A percentile compares a stretch with the other conserved stretches of the same genome.
phyloP scores from a whole-genome alignment of 805 yeast genomes.

The Saturnispora dispora region DNA sequence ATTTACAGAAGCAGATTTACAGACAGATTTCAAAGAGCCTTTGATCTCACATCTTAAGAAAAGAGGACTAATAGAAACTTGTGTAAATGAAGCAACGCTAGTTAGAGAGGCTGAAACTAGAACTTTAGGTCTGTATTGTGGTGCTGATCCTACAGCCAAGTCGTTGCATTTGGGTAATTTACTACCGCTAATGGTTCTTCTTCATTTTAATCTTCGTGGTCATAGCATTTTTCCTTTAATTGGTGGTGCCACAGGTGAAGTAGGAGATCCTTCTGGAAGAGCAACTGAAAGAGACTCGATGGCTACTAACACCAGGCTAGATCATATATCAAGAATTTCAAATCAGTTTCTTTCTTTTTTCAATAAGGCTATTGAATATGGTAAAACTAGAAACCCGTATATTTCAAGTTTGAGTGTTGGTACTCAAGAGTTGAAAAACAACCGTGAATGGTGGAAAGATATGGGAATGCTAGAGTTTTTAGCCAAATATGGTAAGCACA shows the following conservation, averaged over 20 bases:
- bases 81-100: conserved; percentile 29
- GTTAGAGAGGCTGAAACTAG: conserved; percentile 18
- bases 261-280: conserved; percentile 96
- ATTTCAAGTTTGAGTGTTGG: conserved; percentile 13
- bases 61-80: conserved; percentile 39
- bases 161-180: conserved; percentile 89
- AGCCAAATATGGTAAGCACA: conserved; percentile 63
- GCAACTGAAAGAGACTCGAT: conserved; percentile 60
- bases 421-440: conserved; percentile 37
- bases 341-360: conserved; percentile 57
- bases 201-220: conserved; percentile 80
- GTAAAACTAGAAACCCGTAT: conserved; percentile 36
- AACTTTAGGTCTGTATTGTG: conserved; percentile 66
- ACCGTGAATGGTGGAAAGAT: conserved; percentile 79
- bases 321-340: conserved; percentile 52
- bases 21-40: conserved; percentile 29
- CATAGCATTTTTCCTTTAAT: conserved; percentile 77
- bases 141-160: conserved; percentile 92
- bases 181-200: conserved; percentile 72
- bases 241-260: conserved; percentile 93
- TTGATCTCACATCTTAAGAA: conserved; percentile 32
- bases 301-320: conserved; percentile 39
- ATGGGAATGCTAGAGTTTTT: conserved; percentile 71
- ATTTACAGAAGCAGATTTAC: conserved; percentile 17
- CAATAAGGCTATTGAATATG: conserved; percentile 51